Evolutionary conservation across 192 early-diverging fungal species (phyloP).

Genomic region (Coemansia sp.): DNA sequence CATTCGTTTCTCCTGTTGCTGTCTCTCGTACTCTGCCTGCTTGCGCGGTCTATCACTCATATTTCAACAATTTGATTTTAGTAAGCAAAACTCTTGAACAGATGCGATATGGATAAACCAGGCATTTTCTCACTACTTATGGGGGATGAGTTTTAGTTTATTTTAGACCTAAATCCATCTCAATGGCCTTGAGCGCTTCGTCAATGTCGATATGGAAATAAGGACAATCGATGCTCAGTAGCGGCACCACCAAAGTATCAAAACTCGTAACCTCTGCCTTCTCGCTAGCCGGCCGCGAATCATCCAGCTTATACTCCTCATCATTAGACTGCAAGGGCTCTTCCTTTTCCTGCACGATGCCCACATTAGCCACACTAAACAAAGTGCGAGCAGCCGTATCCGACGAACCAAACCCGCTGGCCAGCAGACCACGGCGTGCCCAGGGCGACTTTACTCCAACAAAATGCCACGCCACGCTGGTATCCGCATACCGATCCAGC

Average conservation of each 20-base stretch:
- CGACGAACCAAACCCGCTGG: conserved; percentile 45
- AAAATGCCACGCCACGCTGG: conserved; percentile 56
- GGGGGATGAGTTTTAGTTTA: too few relatives aligned
- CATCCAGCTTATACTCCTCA: conserved; percentile 8
- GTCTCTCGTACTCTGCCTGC: conserved; percentile 31
- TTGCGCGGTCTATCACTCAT: conserved; percentile 9
- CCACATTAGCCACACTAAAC: conserved; percentile 48
- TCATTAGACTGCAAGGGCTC: conserved; percentile 1
- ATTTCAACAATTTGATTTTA: conserved; percentile 2
- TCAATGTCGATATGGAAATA: conserved; percentile 52
- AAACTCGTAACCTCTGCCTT: conserved; percentile 14
- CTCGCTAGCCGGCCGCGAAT: not conserved
- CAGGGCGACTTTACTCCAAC: conserved; percentile 47
- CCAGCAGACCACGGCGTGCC: conserved; percentile 39
- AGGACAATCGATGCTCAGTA: conserved; percentile 41
- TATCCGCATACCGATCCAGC: conserved; percentile 55
- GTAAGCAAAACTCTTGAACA: too few relatives aligned
- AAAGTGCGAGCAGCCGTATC: conserved; percentile 19
- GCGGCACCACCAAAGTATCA: conserved; percentile 30
- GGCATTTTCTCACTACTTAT: not conserved
- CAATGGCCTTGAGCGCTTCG: conserved; percentile 44
- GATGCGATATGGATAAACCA: not conserved
- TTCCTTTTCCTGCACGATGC: conserved; percentile 18
- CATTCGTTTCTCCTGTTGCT: conserved; percentile 27
- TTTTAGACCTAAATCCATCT: conserved; percentile 38